Base-by-base conservation (phyloP, 208 protist species). In the Trypanosoma lewisi region DNA sequence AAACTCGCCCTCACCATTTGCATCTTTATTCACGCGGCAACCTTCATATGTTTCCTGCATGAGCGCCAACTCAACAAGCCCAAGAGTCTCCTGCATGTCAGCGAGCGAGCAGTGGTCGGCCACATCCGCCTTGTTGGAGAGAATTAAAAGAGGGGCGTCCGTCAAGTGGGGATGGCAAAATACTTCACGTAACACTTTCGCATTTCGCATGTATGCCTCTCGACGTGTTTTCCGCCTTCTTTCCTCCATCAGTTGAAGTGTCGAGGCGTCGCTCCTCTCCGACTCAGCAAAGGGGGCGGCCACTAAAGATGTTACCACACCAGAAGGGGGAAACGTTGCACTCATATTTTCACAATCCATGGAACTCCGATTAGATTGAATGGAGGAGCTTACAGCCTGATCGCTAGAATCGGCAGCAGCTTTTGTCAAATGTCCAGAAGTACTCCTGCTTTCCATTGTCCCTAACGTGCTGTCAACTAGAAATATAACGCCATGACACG, bases 41-140 rank as follows among this genome's bases (percentile, higher is more conserved):
- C 25, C 41, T 19, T 70, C 42, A 55, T 93, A 93, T 33, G 80
- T 75, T 21, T 60, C 25, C 0, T 60, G 52, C 54, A 80, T 59
- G 0, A 82, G 50, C 9, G 82, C 86, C 50, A 89, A 53, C 12
- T 83, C 81, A 3, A 73, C 67, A 21, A 97, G 47, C 27, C 72
- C 58, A 33, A 98, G 70, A 23, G 64, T 80, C 16, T 88, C 78
- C 42, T 94, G 80, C 36, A 97, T 37, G 51, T 76, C 72, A 16
- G 61, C 42, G 0, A 84, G 59, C 2, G 72, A 37, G 41, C 93
- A 30, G 44, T 96, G 87, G 9, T 76, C 36, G 4, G 75, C 65
- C 27, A 67, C 67, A 62, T 98, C 96, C 34, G 81, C 70, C 64
- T 99, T 99, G 79, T 99, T 99, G 21, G 87, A 90, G 23, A 95